These are phyloP conservation scores for Diaporthe australafricana DNA, from an alignment of 2,329 filamentous ascomycete species.

Conservation along the genomic window DNA sequence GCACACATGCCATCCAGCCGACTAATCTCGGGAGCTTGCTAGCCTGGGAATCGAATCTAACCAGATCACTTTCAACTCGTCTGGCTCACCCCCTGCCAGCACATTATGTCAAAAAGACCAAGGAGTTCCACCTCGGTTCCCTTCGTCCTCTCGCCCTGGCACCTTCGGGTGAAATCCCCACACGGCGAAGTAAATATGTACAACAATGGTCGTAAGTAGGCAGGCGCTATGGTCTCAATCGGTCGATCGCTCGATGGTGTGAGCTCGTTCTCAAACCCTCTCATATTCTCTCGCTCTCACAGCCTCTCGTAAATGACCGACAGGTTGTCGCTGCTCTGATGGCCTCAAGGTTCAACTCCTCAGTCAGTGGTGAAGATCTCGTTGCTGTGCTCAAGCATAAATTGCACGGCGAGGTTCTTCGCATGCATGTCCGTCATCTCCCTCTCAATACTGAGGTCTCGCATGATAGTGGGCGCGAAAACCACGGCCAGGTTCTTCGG, in stretches of 20 bases:
- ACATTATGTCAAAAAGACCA: slow-evolving; percentile 23
- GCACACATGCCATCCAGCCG: slow-evolving; percentile 22
- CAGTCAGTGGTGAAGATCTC: slow-evolving; percentile 75
- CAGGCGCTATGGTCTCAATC: slow-evolving; percentile 23
- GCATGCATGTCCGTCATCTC: slow-evolving; percentile 97
- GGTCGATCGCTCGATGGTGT: slow-evolving; percentile 10
- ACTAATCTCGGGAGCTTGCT: slow-evolving; percentile 5
- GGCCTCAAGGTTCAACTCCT: not conserved
- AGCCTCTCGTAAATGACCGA: not conserved
- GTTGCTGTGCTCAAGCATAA: slow-evolving; percentile 90
- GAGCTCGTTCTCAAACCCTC: not conserved
- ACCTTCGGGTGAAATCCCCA: slow-evolving; percentile 19
- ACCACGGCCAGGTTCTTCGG: slow-evolving; percentile 96
- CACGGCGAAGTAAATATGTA: slow-evolving; percentile 37
- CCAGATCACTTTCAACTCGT: slow-evolving; percentile 21
- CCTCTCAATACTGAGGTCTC: slow-evolving; percentile 86
- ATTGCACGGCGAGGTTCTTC: slow-evolving; percentile 93
- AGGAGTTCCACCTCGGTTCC: not conserved
- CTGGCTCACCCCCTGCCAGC: slow-evolving; percentile 3
- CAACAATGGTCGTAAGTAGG: slow-evolving; percentile 26
- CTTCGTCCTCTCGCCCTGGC: slow-evolving; percentile 1
- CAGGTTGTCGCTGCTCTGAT: not conserved
- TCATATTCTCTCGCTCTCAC: not conserved
- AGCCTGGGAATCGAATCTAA: slow-evolving; percentile 22
- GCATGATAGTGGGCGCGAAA: slow-evolving; percentile 97